Percentiles rank a stretch among this genome's conserved stretches.
Evolutionary conservation across 257 asterid species (phyloP).

Genomic region (Knoxia roxburghii): DNA sequence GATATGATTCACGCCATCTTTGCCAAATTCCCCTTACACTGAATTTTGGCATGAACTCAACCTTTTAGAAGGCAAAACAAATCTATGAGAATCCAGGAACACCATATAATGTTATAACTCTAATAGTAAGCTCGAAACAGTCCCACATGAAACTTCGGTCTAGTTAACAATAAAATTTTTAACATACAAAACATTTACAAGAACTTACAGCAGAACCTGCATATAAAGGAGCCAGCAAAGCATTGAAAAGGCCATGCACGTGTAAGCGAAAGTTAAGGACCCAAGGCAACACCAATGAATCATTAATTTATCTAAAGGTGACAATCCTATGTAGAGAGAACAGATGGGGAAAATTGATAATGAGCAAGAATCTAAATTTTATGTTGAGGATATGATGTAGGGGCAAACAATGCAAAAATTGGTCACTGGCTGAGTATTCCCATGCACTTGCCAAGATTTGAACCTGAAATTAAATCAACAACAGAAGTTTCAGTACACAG

Average conservation of each 20-base stretch:
- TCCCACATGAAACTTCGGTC: constrained; percentile 9
- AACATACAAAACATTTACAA: constrained; percentile 16
- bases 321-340: constrained; percentile 4
- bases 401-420: constrained; percentile 80
- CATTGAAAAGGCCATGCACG: constrained; percentile 87
- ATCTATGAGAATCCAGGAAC: constrained; percentile 13
- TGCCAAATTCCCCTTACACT: constrained; percentile 98
- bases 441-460: constrained; percentile 75
- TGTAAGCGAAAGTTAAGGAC: constrained; percentile 64
- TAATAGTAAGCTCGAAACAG: not conserved
- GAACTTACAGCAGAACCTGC: constrained; percentile 71
- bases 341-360: not conserved
- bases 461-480: constrained; percentile 43
- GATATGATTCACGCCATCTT: constrained; percentile 95
- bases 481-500: not conserved
- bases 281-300: constrained; percentile 14
- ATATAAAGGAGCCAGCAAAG: constrained; percentile 82
- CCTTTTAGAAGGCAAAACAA: constrained; percentile 34
- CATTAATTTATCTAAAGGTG: constrained; percentile 3
- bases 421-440: constrained; percentile 64
- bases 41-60: constrained; percentile 89
- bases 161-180: constrained; percentile 1
- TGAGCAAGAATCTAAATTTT: not conserved
- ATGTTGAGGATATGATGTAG: constrained; percentile 81
- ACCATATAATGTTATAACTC: not conserved